Evolutionary conservation across 2,329 filamentous ascomycete genomes (phyloP), one percentile per base, ranked within the genome.

Genomic region (Cladophialophora psammophila): DNA sequence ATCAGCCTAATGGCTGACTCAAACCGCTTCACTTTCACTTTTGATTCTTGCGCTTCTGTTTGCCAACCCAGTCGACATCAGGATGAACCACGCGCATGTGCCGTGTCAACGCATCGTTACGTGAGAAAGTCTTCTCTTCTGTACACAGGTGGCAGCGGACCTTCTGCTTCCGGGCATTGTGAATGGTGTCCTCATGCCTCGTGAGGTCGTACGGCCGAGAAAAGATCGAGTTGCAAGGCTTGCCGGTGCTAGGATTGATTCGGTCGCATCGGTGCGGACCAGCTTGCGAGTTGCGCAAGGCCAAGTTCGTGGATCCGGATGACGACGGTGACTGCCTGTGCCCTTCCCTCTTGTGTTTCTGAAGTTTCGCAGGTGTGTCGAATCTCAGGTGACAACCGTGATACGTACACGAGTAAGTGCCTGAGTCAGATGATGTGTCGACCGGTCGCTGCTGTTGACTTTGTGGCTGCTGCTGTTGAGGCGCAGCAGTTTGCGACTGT

Each of bases 151-250:
- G 89, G 79, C 95, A 99, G 53, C 93, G 90, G 7, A 97, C 93
- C 83, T 98, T 98, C 78, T 94, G 90, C 84, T 97, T 97, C 74
- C 92, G 89, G 0, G 89, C 90, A 74, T 97, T 97, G 85, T 98
- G 95, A 71, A 98, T 98, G 0, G 95, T 98, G 72, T 97, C 94
- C 78, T 99, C 95, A 76, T 99, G 95, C 26, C 95, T 87, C 0
- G 95, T 99, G 60, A 99, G 85, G 79, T 99, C 95, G 83, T 99
- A 99, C 1, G 95, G 95, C 20, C 95, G 86, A 0, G 94, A 97
- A 80, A 99, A 98, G 62, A 97, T 85, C 0, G 93, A 96, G 77
- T 92, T 94, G 85, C 95, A 98, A 0, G 93, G 91, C 81, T 97
- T 97, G 70, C 93, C 92, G 0, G 95, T 98, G 71, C 92, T 94